Evolutionary conservation across 2,329 filamentous ascomycete species (phyloP), one percentile per base, ranked within the genome.

Genomic region (Alternaria solani): DNA sequence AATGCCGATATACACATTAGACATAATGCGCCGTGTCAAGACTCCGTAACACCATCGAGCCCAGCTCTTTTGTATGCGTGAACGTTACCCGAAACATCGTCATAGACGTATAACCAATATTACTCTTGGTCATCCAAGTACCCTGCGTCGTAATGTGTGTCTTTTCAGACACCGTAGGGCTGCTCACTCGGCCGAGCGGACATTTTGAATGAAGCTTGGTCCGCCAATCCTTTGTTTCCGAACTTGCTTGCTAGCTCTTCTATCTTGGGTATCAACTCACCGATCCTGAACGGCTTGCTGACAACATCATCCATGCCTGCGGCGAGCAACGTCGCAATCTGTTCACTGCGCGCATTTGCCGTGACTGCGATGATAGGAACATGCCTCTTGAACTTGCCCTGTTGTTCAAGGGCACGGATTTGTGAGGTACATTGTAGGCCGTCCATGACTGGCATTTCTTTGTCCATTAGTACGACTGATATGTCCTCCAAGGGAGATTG

Each of bases 261-360:
- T 51, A 85, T 84, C 70, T 84, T 84, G 2, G 82, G 82, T 18
- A 84, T 75, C 26, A 85, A 68, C 42, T 84, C 82, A 4, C 78
- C 76, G 32, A 84, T 84, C n/a, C 82, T 73, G 64, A 85, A 85
- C 0, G 83, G 83, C 62, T 85, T 84, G 28, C 75, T 78, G 4
- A 85, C 82, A 3, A 85, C 82, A 65, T 84, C 82, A 61, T 85
- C 82, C 78, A 80, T 80, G 26, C 79, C 79, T 1, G 73, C 78
- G 5, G 65, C 73, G 0, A 79, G 59, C 25, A 80, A 64, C 5
- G 78, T 77, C 3, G 73, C 71, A 46, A 81, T 80, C 64, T 81
- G 79, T 62, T 79, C 79, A 32, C 70, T 73, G 3, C 79, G 55
- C 30, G 79, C 79, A 53, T 81, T 81, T 8, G 79, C 79, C 11